These are phyloP conservation scores for Arabis alpina DNA, from an alignment of 345 rosid genomes.

Conservation along the genomic window DNA sequence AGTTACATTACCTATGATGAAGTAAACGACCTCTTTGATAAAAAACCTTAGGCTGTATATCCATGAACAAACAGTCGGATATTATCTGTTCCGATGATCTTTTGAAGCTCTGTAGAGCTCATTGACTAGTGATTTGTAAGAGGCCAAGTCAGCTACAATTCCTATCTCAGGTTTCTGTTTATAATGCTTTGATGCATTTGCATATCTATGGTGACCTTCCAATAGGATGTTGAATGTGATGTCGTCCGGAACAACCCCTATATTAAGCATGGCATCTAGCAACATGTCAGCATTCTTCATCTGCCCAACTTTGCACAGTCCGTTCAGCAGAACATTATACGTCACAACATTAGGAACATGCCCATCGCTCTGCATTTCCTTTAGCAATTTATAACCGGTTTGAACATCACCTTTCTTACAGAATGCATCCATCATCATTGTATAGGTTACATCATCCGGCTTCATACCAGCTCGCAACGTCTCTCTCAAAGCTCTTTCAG, in stretches of 20 bases:
- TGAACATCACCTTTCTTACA: conserved; percentile 76
- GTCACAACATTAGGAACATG: conserved; percentile 65
- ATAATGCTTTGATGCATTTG: conserved; percentile 41
- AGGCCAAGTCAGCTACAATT: conserved; percentile 65
- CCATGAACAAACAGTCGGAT: not conserved
- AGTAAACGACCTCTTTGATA: not conserved
- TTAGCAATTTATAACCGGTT: conserved; percentile 64
- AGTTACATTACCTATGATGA: not conserved
- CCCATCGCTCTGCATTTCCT: conserved; percentile 71
- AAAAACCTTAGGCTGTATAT: no score
- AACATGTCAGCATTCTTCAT: conserved; percentile 74
- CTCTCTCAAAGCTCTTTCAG: conserved; percentile 69
- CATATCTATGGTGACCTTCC: conserved; percentile 72
- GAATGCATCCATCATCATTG: conserved; percentile 78
- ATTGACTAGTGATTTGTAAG: conserved; percentile 54
- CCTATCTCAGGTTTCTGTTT: conserved; percentile 65
- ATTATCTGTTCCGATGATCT: conserved; percentile 47
- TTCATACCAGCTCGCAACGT: conserved; percentile 63
- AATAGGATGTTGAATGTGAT: conserved; percentile 76
- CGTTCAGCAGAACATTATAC: conserved; percentile 78
- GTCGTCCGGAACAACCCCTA: conserved; percentile 75
- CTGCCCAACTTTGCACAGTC: conserved; percentile 76
- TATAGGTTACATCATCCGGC: conserved; percentile 70
- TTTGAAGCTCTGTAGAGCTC: conserved; percentile 46
- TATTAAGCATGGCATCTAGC: conserved; percentile 67